Conservation (phyloP, 345 rosid species). For the Lagerstroemia speciosa region DNA sequence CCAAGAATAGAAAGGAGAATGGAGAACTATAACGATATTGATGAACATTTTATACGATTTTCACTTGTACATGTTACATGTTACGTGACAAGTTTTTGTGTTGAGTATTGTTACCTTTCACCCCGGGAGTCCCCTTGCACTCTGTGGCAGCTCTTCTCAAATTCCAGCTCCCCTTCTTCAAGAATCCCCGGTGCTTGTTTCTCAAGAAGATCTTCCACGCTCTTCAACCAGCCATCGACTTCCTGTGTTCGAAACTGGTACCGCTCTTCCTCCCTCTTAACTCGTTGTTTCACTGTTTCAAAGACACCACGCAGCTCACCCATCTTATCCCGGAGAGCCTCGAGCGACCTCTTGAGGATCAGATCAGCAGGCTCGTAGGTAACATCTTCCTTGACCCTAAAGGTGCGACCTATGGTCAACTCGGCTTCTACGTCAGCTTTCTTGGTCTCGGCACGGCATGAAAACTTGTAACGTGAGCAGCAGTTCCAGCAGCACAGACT, state of each 20-base stretch:
- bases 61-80: no score
- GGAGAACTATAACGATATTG: no score
- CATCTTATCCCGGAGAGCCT: not conserved
- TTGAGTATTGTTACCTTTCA: not conserved
- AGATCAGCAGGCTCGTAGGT: not conserved
- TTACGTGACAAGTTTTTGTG: not conserved
- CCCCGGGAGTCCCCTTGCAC: not conserved
- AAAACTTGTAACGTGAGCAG: not conserved
- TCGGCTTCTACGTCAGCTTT: not conserved
- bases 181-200: not conserved
- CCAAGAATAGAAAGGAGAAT: no score
- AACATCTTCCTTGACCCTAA: not conserved
- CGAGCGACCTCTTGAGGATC: not conserved
- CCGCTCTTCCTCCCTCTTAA: not conserved
- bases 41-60: no score
- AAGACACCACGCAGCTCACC: not conserved
- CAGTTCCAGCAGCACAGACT: not conserved
- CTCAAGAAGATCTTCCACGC: not conserved
- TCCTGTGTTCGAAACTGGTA: not conserved
- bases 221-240: not conserved
- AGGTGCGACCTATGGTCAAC: not conserved
- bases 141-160: not conserved
- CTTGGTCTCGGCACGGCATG: not conserved
- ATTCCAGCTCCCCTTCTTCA: not conserved
- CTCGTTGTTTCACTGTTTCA: not conserved